Conservation (phyloP, 495 filamentous ascomycete genomes). For the Immersiella caudata region DNA sequence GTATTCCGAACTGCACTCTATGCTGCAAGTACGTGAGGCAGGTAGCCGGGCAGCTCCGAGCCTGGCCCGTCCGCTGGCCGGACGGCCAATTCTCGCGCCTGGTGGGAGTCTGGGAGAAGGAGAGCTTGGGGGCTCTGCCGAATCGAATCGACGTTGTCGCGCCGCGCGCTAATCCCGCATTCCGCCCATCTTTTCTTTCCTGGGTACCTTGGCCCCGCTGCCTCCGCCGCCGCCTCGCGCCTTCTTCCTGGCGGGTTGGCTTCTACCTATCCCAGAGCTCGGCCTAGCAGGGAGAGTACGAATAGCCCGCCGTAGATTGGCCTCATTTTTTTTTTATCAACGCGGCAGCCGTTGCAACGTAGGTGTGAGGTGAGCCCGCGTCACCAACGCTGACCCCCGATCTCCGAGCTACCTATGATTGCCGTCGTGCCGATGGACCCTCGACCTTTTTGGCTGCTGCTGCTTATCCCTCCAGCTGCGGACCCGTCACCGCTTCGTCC, state of each 20-base stretch:
- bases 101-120: background rate
- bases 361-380: background rate
- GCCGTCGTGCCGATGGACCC: background rate
- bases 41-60: background rate
- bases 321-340: background rate
- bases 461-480: background rate
- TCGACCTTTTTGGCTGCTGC: background rate
- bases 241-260: no score
- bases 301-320: background rate
- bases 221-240: background rate
- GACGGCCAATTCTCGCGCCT: constrained; percentile 1
- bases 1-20: background rate
- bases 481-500: constrained; percentile 8
- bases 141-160: constrained; percentile 16
- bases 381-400: background rate
- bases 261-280: no score
- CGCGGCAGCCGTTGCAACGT: background rate
- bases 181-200: background rate
- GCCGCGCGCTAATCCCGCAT: constrained; percentile 12
- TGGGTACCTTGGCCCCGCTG: background rate
- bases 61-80: background rate
- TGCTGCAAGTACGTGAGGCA: background rate
- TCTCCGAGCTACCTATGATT: background rate
- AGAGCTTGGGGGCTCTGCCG: background rate
- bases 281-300: no score